Evolutionary conservation across 2,329 filamentous ascomycete genomes (phyloP), one percentile per base, ranked within the genome.

Genomic region (Hypocrella siamensis): DNA sequence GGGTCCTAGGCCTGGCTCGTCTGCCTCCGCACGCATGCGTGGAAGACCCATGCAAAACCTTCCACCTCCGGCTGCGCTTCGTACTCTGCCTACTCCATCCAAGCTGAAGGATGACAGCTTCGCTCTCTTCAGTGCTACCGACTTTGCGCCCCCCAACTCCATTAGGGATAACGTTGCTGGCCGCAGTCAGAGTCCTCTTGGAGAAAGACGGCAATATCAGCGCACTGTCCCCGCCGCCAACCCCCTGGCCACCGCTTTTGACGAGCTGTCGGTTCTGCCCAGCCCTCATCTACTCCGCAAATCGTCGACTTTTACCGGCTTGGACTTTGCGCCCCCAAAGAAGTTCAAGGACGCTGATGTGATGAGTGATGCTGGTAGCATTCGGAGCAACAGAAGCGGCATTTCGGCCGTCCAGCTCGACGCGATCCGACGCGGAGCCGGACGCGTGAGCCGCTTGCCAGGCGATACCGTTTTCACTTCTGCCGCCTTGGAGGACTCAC

Each of bases 211-310:
- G 21, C 75, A 84, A 1, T 98, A 83, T 59, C 76, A 75, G 35
- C 75, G 79, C n/a, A 62, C 65, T 24, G 67, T 86, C 3, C 73
- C 78, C 12, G 68, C 72, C 19, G 78, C 82, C 48, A 79, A 75
- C n/a, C 86, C 86, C 1, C 65, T 94, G 25, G 76, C 69, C 17
- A 83, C 79, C 37, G 68, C 85, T 5, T 94, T 85, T 53, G 88
- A 96, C 35, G 88, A 96, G 36, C 74, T 96, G 38, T 58, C 78
- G 10, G 67, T 70, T 7, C 75, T 98, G 40, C 90, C 90, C 24
- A 94, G 85, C 67, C 85, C 90, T 73, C 77, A 86, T 49, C 45
- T 73, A 46, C 65, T 90, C 31, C 74, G 79, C 47, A 86, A 84
- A 47, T 86, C 80, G 2, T 63, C 70, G 38, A 82, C 79, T 1